Conservation (phyloP, 1,284 basidiomycete species). For the Boletellus deceptivus region DNA sequence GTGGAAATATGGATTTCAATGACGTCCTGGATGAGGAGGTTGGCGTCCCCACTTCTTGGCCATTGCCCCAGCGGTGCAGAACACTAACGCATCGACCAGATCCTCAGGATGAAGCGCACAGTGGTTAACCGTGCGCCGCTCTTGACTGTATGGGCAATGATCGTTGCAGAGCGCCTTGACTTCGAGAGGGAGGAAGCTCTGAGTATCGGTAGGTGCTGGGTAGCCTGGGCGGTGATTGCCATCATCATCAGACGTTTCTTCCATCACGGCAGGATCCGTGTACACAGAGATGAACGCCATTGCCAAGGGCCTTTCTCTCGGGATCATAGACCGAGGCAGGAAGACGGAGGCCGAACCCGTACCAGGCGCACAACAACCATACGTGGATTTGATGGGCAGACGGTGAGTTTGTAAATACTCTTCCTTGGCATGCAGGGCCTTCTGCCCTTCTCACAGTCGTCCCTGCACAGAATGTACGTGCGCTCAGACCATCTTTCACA, state of each 20-base stretch:
- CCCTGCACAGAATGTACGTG: constrained; percentile 50
- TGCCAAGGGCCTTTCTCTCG: constrained; percentile 79
- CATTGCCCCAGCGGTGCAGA: not conserved
- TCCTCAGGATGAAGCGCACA: constrained; percentile 56
- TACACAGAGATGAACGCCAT: constrained; percentile 92
- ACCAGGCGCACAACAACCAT: constrained; percentile 78
- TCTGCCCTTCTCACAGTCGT: not conserved
- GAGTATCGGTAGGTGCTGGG: constrained; percentile 64
- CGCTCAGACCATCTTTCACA: not conserved
- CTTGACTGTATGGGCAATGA: constrained; percentile 90
- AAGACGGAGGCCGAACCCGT: constrained; percentile 53
- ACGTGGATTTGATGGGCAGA: constrained; percentile 87
- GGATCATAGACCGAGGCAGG: constrained; percentile 61
- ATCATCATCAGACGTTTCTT: constrained; percentile 11
- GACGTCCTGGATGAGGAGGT: constrained; percentile 73
- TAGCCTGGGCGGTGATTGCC: not conserved
- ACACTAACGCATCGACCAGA: constrained; percentile 37
- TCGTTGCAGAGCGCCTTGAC: constrained; percentile 82
- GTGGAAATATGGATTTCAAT: constrained; percentile 65
- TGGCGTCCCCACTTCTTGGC: constrained; percentile 13
- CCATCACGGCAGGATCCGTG: constrained; percentile 61
- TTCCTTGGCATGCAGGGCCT: not conserved
- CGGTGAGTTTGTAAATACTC: constrained; percentile 50
- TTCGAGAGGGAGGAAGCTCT: constrained; percentile 88
- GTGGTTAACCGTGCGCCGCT: constrained; percentile 90